These are phyloP conservation scores for Xerocomus potaroensis DNA, from an alignment of 768 basidiomycete genomes.

Conservation along the genomic window DNA sequence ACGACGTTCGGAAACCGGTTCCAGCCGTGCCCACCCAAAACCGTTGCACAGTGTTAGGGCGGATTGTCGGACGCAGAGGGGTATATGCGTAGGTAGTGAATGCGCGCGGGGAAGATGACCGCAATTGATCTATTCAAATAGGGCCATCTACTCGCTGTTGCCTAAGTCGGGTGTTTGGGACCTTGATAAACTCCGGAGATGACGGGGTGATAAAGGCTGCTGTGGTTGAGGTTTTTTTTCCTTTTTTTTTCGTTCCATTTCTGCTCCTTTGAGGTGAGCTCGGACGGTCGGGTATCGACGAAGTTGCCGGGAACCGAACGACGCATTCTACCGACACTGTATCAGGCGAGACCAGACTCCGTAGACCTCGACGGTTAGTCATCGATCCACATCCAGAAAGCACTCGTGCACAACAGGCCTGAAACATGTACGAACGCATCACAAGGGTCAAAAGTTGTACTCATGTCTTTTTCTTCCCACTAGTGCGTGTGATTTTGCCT, in stretches of 20 bases:
- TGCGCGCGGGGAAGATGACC: conserved; percentile 98
- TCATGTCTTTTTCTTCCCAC: conserved; percentile 9
- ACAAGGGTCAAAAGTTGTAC: neutral
- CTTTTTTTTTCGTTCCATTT: too few species aligned
- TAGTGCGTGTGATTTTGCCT: conserved; percentile 87
- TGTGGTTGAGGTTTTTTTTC: conserved; percentile 69
- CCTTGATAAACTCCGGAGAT: conserved; percentile 81
- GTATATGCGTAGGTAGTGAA: conserved; percentile 93
- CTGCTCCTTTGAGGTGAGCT: too few species aligned
- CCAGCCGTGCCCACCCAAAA: conserved; percentile 92
- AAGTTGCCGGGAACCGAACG: conserved; percentile 87
- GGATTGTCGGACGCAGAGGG: conserved; percentile 93
- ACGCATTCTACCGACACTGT: conserved; percentile 84
- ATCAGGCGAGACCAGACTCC: conserved; percentile 90
- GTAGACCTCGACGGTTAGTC: conserved; percentile 86
- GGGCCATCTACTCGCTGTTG: conserved; percentile 88
- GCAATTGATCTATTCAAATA: conserved; percentile 89
- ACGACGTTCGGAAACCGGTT: conserved; percentile 96
- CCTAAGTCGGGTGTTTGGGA: conserved; percentile 94
- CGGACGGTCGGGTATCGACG: conserved; percentile 77
- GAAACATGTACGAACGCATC: conserved; percentile 57
- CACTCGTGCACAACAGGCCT: conserved; percentile 91
- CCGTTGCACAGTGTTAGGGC: conserved; percentile 86
- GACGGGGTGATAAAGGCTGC: conserved; percentile 60
- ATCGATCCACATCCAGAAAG: conserved; percentile 97